Base-by-base conservation (phyloP, 1,284 basidiomycete genomes). In the Apiotrichum veenhuisii region DNA sequence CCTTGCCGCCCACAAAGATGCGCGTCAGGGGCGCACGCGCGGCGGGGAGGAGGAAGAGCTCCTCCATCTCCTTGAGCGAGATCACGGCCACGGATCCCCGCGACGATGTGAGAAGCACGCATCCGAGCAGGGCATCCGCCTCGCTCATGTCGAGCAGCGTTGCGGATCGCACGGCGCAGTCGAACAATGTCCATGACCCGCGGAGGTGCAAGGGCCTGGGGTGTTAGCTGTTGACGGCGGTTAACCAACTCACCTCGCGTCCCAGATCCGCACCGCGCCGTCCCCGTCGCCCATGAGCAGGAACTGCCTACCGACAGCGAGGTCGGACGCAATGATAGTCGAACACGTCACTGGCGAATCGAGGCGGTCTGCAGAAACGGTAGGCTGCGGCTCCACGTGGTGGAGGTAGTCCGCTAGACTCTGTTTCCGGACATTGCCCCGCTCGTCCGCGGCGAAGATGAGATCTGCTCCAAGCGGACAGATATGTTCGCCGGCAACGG, bases 61-160 rank as follows among this genome's bases (percentile, higher is more conserved):
- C 82, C 54, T 89, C 84, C 66, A 87, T 85, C 1, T 83, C 85
- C 58, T 88, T 86, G n/a, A 94, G 72, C 0, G 82, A 83, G 47
- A 96, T 80, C 9, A 92, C 81, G 0, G 85, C 90, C 46, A 92
- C 83, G 0, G 90, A 90, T 0, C 93, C 91, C 64, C 92, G 90
- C 36, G 79, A 71, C 0, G 90, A 84, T 3, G 91, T 75, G 67
- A 88, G 91, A 17, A 95, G 74, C 1, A 85, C 78, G 69, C 86
- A 89, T 3, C 85, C 89, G 47, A 81, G 80, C 33, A 94, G 70
- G 7, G 84, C 80, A 0, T 85, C 84, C 0, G 80, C 80, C 26
- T 64, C 55, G 1, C 58, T 50, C 50, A 59, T 61, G 27, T 65
- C 57, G 20, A 76, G 55, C 5, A 68, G 45, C 2, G 64, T 57